Conservation (phyloP, 148 eudicot genomes). For the Rhododendron simsii region DNA sequence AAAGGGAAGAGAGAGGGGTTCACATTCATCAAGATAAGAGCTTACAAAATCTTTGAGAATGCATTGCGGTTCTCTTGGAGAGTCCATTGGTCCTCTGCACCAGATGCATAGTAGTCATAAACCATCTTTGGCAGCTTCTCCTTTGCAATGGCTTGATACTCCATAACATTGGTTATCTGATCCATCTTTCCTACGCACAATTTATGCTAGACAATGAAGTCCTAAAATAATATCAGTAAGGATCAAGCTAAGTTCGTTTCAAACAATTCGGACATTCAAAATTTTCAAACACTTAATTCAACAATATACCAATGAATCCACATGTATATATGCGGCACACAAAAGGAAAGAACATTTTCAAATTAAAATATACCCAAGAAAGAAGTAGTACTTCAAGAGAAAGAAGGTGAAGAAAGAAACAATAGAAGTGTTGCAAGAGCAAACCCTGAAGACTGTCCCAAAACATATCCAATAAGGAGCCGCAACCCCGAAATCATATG, state of each 20-base stretch:
- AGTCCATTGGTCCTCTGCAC: constrained; percentile 95
- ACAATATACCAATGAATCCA: background rate
- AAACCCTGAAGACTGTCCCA: background rate
- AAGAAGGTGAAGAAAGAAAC: constrained; percentile 5
- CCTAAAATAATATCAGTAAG: background rate
- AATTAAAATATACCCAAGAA: background rate
- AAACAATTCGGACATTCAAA: background rate
- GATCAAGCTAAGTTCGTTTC: background rate
- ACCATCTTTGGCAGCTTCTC: constrained; percentile 80
- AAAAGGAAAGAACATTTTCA: background rate
- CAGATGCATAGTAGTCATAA: constrained; percentile 81
- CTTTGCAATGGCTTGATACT: constrained; percentile 75
- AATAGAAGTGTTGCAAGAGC: background rate
- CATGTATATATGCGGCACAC: background rate
- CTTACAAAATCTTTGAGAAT: constrained; percentile 71
- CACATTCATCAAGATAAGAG: background rate
- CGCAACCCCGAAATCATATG: background rate
- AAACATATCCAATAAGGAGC: background rate
- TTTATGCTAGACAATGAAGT: background rate
- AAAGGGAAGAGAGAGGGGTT: background rate
- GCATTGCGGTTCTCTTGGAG: constrained; percentile 76
- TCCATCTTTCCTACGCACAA: constrained; percentile 28
- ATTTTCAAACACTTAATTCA: background rate
- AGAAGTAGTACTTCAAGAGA: background rate
- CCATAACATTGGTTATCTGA: constrained; percentile 69